Conservation (phyloP, 2,329 filamentous ascomycete genomes). For the Xylogone sp. region DNA sequence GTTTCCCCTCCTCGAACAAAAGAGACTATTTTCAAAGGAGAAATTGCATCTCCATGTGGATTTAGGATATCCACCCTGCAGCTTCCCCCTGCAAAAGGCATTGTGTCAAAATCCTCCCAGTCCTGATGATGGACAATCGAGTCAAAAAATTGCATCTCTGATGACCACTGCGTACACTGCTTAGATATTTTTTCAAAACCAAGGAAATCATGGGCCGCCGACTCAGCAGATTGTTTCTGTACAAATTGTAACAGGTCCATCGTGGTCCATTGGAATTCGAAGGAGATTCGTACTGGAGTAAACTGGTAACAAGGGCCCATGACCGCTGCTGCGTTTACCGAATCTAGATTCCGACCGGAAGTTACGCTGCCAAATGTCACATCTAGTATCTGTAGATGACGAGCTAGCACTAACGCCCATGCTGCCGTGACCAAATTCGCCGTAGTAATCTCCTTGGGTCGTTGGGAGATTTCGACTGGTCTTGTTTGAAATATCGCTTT, state of each 20-base stretch:
- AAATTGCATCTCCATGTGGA: conserved; percentile 34
- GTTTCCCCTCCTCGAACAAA: conserved; percentile 37
- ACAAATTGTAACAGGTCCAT: conserved; percentile 29
- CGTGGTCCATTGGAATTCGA: conserved; percentile 29
- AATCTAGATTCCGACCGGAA: conserved; percentile 36
- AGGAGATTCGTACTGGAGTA: conserved; percentile 37
- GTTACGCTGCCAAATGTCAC: conserved; percentile 40
- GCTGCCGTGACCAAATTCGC: conserved; percentile 39
- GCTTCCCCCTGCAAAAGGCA: conserved; percentile 33
- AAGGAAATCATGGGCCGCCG: conserved; percentile 30
- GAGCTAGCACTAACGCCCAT: conserved; percentile 38
- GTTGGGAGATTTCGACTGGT: conserved; percentile 18
- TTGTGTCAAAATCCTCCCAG: conserved; percentile 36
- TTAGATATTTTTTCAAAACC: conserved; percentile 31
- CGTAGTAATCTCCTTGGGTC: conserved; percentile 34
- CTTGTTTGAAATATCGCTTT: conserved; percentile 29
- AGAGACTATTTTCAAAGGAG: conserved; percentile 42
- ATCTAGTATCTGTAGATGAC: conserved; percentile 28
- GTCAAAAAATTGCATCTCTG: conserved; percentile 26
- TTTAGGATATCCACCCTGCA: conserved; percentile 30
- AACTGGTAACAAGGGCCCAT: conserved; percentile 43
- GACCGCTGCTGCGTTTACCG: conserved; percentile 32
- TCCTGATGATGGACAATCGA: conserved; percentile 35
- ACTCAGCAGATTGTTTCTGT: conserved; percentile 28
- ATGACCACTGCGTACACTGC: conserved; percentile 31